A percentile compares a stretch with the other conserved stretches of the same genome.
These are phyloP conservation scores for Pseudozyma sp. DNA, from an alignment of 1,284 basidiomycete species.

Conservation along the genomic window DNA sequence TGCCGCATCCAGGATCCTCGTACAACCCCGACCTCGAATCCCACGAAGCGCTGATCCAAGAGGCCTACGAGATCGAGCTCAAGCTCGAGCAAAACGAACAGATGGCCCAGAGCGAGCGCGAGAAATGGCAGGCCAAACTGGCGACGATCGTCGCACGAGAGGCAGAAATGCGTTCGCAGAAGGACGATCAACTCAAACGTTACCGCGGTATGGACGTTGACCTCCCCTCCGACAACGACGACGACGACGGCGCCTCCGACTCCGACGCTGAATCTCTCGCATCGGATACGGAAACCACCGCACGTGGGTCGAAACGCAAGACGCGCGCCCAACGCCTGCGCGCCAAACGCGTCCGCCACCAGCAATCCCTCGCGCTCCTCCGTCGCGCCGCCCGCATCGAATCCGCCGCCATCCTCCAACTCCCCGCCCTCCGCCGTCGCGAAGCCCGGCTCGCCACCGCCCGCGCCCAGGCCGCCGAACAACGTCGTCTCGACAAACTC, in stretches of 20 bases:
- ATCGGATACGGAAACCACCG: constrained; percentile 8
- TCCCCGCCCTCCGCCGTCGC: constrained; percentile 42
- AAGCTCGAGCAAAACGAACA: constrained; percentile 75
- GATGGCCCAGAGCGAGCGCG: constrained; percentile 36
- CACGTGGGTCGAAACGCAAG: constrained; percentile 48
- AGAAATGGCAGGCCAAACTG: constrained; percentile 29
- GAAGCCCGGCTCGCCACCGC: constrained; percentile 25
- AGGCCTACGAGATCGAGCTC: constrained; percentile 78
- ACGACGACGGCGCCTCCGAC: constrained; percentile 7
- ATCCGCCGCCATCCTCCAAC: constrained; percentile 40
- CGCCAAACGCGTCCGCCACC: constrained; percentile 34
- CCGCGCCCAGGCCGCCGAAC: constrained; percentile 30
- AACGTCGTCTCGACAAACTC: constrained; percentile 37
- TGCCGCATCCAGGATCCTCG: constrained; percentile 88
- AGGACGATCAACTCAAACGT: constrained; percentile 25
- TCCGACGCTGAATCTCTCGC: neutral
- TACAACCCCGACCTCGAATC: constrained; percentile 88
- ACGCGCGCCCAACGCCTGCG: constrained; percentile 49
- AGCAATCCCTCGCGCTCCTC: constrained; percentile 19
- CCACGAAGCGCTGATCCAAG: constrained; percentile 80
- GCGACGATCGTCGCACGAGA: constrained; percentile 40
- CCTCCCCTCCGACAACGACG: constrained; percentile 10
- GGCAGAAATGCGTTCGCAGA: constrained; percentile 21
- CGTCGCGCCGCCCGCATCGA: constrained; percentile 50
- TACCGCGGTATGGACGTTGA: constrained; percentile 53